Conservation (phyloP, 371 early-diverging fungal genomes). For the Mortierella sp. region DNA sequence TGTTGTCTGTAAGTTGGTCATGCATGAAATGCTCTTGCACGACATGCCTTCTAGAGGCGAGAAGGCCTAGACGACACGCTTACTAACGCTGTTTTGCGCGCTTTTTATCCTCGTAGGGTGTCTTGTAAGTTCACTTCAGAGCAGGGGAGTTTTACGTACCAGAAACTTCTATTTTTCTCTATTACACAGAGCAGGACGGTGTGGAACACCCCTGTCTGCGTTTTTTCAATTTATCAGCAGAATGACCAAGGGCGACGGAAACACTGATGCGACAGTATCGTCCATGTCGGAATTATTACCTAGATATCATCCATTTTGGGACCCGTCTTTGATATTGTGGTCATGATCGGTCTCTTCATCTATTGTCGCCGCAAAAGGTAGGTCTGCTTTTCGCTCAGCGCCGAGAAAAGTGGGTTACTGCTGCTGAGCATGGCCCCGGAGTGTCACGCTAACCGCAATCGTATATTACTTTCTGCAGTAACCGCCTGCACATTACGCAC, state of each 20-base stretch:
- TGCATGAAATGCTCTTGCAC: too few relatives aligned
- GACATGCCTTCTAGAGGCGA: too few relatives aligned
- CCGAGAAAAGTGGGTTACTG: too few relatives aligned
- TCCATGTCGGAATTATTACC: too few relatives aligned
- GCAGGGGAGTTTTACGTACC: too few relatives aligned
- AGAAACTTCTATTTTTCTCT: too few relatives aligned
- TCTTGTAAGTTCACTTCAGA: constrained; percentile 38
- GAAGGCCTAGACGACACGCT: background rate
- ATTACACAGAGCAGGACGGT: too few relatives aligned
- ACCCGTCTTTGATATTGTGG: constrained; percentile 40
- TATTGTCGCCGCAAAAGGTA: constrained; percentile 44
- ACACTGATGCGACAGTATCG: background rate
- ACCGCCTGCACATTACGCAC: constrained; percentile 35
- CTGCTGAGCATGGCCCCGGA: too few relatives aligned
- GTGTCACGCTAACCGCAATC: background rate
- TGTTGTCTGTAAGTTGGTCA: constrained; percentile 22
- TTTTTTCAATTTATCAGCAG: background rate
- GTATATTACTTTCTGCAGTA: constrained; percentile 18
- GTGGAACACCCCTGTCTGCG: too few relatives aligned
- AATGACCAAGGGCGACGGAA: background rate
- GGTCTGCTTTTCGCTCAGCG: too few relatives aligned
- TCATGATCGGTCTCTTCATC: constrained; percentile 39
- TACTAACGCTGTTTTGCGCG: background rate
- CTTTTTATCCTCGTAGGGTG: constrained; percentile 28
- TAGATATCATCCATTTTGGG: constrained; percentile 40